These are phyloP conservation scores for Heimioporus sp. DNA, from an alignment of 768 basidiomycete genomes.

Conservation along the genomic window DNA sequence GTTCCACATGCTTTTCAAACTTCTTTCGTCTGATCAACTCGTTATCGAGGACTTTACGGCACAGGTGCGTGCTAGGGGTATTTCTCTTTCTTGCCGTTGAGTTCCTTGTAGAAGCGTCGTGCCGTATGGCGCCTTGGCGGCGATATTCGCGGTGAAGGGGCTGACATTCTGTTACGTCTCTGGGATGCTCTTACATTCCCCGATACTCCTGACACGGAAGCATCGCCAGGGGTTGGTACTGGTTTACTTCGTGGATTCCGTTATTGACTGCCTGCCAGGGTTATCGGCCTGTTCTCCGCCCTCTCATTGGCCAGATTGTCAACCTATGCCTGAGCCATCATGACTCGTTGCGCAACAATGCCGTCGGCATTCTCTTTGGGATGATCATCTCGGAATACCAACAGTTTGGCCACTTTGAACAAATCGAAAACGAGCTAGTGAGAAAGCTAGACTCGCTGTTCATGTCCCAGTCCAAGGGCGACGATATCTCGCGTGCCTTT, in stretches of 20 bases:
- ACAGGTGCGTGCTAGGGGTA: conserved; percentile 51
- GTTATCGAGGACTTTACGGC: conserved; percentile 95
- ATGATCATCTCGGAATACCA: conserved; percentile 95
- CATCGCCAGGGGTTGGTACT: conserved; percentile 64
- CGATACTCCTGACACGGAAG: conserved; percentile 47
- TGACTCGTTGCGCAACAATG: conserved; percentile 85
- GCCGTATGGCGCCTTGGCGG: conserved; percentile 96
- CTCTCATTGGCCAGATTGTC: conserved; percentile 86
- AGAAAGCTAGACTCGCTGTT: conserved; percentile 88
- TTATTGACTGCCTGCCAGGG: conserved; percentile 44
- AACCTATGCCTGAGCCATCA: conserved; percentile 94
- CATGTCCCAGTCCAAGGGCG: conserved; percentile 89
- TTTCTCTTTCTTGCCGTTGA: conserved; percentile 3
- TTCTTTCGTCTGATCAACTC: conserved; percentile 87
- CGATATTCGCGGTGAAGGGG: conserved; percentile 91
- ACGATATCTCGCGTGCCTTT: conserved; percentile 88
- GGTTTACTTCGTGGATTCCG: background rate
- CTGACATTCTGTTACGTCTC: conserved; percentile 68
- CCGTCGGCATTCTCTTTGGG: conserved; percentile 88
- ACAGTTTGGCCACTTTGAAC: conserved; percentile 78
- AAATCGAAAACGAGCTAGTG: conserved; percentile 90
- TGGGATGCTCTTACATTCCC: conserved; percentile 89
- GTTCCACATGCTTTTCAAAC: conserved; percentile 77
- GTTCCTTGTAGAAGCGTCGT: conserved; percentile 70
- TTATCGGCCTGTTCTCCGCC: conserved; percentile 79